phyloP scores from a whole-genome alignment of 768 basidiomycete species.

The Kwoniella bestiolae region DNA sequence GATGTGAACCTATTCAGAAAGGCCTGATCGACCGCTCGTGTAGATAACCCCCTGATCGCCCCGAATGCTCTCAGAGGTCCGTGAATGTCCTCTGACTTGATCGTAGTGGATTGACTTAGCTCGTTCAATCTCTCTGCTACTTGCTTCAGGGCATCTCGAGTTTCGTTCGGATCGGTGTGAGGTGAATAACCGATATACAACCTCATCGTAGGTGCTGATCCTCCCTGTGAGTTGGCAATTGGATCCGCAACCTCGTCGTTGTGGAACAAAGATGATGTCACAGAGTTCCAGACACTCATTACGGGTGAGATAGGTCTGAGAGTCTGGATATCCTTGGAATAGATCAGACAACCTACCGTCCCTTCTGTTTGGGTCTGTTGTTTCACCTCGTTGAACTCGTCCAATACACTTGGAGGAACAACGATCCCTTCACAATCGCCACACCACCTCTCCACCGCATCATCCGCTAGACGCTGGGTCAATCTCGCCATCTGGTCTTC shows the following conservation, averaged over 20 bases:
- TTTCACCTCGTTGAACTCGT: background rate
- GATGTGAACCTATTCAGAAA: background rate
- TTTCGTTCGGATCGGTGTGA: background rate
- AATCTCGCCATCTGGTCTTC: background rate
- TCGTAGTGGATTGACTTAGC: background rate
- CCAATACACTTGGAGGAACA: background rate
- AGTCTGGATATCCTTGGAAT: background rate
- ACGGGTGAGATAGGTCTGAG: too few species aligned
- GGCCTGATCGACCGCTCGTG: background rate
- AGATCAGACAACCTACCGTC: background rate
- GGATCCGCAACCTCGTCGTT: background rate
- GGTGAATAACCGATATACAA: background rate
- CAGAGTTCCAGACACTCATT: too few species aligned
- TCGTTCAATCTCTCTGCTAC: background rate
- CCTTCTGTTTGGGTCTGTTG: background rate
- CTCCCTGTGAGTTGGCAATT: too few species aligned
- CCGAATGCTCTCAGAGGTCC: background rate
- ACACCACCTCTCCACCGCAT: background rate
- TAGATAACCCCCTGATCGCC: background rate
- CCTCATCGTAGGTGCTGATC: background rate
- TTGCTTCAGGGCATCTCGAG: background rate
- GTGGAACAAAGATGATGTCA: background rate
- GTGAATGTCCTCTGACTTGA: background rate
- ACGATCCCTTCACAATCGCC: background rate
- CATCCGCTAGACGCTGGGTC: background rate